Percentiles rank a stretch among this genome's conserved stretches.
Conservation (phyloP, 2,329 filamentous ascomycete genomes). For the Cytospora piceae region DNA sequence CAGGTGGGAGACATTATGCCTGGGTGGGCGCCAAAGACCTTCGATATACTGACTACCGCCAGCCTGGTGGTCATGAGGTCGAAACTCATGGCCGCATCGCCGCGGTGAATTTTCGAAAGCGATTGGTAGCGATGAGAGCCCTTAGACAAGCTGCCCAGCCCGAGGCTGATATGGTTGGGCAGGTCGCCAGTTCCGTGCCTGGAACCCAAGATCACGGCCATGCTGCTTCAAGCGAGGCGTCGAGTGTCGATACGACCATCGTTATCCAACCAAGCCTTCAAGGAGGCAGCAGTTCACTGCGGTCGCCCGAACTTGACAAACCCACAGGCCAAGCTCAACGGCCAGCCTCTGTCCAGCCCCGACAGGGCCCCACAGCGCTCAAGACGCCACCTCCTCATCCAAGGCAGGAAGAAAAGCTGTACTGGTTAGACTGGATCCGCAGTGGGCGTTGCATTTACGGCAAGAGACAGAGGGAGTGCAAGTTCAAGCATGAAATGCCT, state of each 20-base stretch:
- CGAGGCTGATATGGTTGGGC: neutral
- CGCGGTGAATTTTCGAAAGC: neutral
- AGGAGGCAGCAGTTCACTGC: neutral
- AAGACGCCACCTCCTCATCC: neutral
- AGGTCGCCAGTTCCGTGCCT: neutral
- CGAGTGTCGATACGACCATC: neutral
- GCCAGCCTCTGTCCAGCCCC: neutral
- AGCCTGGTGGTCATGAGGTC: neutral
- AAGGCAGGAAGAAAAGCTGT: neutral
- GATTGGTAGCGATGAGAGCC: neutral
- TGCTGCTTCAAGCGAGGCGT: neutral
- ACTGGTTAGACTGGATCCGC: neutral
- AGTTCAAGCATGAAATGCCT: neutral
- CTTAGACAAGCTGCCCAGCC: neutral
- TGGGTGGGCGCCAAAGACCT: conserved; percentile 2
- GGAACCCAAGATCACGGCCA: neutral
- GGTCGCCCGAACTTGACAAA: neutral
- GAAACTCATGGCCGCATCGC: neutral
- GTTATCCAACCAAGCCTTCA: neutral
- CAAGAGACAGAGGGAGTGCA: neutral
- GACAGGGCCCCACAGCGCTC: neutral
- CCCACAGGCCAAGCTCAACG: neutral
- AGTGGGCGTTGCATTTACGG: neutral
- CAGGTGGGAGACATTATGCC: neutral
- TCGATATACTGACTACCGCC: neutral